Evolutionary conservation across 139 green algal genomes (phyloP).

Genomic region (Yamagishiella unicocca): DNA sequence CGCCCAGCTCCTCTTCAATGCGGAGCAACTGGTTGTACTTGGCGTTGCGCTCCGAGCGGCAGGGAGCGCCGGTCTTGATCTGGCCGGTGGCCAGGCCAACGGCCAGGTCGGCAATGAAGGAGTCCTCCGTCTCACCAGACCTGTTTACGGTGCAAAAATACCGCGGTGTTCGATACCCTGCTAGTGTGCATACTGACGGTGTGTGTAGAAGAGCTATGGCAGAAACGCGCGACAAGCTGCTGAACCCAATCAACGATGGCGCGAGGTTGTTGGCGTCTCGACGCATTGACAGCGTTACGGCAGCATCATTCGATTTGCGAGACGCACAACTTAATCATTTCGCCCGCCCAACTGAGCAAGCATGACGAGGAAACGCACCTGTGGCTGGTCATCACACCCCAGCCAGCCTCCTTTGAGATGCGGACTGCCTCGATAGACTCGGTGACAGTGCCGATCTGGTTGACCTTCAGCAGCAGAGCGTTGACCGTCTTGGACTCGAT

Average conservation of each 20-base stretch:
- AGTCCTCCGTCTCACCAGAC: conserved; percentile 97
- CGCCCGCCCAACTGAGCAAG: too few relatives aligned
- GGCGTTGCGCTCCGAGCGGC: conserved; percentile 91
- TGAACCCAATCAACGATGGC: too few relatives aligned
- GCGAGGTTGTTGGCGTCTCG: too few relatives aligned
- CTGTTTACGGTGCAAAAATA: too few relatives aligned
- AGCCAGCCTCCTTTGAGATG: conserved; percentile 95
- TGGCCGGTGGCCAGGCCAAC: conserved; percentile 97
- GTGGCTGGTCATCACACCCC: conserved; percentile 98
- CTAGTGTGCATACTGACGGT: too few relatives aligned
- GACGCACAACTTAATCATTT: too few relatives aligned
- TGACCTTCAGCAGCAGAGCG: conserved; percentile 98
- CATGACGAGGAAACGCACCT: too few relatives aligned
- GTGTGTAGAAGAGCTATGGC: too few relatives aligned
- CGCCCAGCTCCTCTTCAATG: conserved; percentile 93
- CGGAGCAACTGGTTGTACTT: conserved; percentile 99
- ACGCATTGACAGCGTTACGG: too few relatives aligned
- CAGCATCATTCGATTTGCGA: too few relatives aligned
- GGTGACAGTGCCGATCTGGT: conserved; percentile 97
- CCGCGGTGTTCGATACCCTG: too few relatives aligned
- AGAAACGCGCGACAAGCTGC: too few relatives aligned
- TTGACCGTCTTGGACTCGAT: conserved; percentile 97
- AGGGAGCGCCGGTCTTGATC: conserved; percentile 99
- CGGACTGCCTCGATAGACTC: conserved; percentile 97
- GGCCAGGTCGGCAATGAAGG: conserved; percentile 98